Evolutionary conservation across 768 basidiomycete genomes (phyloP).

Genomic region (Tremella mesenterica): DNA sequence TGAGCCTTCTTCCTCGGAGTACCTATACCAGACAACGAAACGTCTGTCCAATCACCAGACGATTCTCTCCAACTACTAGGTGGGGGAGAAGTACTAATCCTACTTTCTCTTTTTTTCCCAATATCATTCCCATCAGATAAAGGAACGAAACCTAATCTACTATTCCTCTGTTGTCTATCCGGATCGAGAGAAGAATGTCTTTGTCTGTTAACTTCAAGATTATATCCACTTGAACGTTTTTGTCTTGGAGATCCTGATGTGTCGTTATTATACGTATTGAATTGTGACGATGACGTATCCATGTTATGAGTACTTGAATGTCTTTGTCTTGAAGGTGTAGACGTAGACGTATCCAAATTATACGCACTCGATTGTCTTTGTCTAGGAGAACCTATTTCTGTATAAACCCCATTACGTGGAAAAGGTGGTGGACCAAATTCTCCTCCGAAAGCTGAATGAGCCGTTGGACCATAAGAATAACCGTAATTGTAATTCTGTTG

Average conservation of each 20-base stretch:
- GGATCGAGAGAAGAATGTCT: neutral
- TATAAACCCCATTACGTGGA: neutral
- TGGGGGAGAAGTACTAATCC: neutral
- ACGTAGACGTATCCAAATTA: neutral
- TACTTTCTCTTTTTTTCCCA: neutral
- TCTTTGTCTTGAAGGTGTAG: neutral
- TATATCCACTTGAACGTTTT: neutral
- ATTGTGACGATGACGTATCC: neutral
- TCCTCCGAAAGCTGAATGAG: conserved; percentile 31
- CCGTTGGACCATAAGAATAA: conserved; percentile 20
- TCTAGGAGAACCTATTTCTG: neutral
- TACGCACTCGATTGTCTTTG: neutral
- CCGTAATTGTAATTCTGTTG: neutral
- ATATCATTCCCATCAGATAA: neutral
- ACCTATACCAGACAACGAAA: no score
- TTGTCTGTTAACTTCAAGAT: neutral
- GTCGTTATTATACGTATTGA: no score
- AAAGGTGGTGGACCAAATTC: conserved; percentile 29
- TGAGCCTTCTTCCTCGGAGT: no score
- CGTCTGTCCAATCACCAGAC: neutral
- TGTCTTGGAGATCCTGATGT: neutral
- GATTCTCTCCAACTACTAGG: neutral
- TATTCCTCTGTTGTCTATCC: neutral
- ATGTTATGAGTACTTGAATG: neutral
- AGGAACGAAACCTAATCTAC: neutral